These are phyloP conservation scores for Patellaria atrata DNA, from an alignment of 495 filamentous ascomycete genomes.

Conservation along the genomic window DNA sequence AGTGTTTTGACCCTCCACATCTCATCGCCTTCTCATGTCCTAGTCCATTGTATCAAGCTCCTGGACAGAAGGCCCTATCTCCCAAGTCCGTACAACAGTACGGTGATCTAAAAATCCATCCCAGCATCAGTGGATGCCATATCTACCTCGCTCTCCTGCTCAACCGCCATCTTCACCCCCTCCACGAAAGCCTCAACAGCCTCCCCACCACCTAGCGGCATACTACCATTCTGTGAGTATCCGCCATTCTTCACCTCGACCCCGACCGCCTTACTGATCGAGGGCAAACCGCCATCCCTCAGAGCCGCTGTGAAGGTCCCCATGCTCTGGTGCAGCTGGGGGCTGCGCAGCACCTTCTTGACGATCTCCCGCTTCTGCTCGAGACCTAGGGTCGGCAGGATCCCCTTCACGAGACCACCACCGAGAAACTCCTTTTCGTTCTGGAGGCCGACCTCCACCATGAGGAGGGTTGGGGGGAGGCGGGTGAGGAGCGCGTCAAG, in stretches of 20 bases:
- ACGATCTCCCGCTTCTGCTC: slow-evolving; percentile 72
- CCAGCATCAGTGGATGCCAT: no score
- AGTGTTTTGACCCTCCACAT: no score
- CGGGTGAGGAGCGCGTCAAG: slow-evolving; percentile 62
- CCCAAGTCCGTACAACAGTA: no score
- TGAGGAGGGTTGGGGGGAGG: slow-evolving; percentile 58
- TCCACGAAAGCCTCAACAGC: slow-evolving; percentile 82
- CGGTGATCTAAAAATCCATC: no score
- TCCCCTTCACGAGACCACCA: no score
- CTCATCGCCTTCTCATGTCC: no score
- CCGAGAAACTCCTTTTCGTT: slow-evolving; percentile 45
- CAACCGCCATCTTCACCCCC: slow-evolving; percentile 65
- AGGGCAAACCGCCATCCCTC: slow-evolving; percentile 82
- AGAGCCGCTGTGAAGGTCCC: slow-evolving; percentile 73
- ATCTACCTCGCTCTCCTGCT: slow-evolving; percentile 36
- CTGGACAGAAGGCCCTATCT: no score
- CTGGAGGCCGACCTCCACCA: no score
- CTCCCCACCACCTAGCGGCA: slow-evolving; percentile 78
- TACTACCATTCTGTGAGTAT: slow-evolving; percentile 51
- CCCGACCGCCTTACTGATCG: slow-evolving; percentile 70
- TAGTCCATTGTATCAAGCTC: no score
- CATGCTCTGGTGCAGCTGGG: slow-evolving; percentile 80
- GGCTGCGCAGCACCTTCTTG: slow-evolving; percentile 69
- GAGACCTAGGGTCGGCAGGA: slow-evolving; percentile 50
- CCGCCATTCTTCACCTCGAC: slow-evolving; percentile 72